Evolutionary conservation across 1,139 yeast species (phyloP).

Genomic region (Kodamaea sp.): DNA sequence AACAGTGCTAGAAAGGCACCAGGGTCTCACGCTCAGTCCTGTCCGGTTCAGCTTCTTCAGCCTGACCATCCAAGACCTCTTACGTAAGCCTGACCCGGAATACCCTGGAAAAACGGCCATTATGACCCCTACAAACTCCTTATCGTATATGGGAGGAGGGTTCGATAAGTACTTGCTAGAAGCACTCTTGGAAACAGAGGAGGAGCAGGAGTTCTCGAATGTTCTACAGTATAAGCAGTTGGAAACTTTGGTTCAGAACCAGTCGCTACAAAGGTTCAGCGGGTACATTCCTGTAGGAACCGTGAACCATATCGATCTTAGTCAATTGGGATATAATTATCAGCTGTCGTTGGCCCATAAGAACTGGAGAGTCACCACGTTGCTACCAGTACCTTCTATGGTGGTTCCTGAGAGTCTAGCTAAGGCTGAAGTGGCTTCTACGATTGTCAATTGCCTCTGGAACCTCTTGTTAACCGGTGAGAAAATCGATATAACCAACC

Average conservation of each 20-base stretch:
- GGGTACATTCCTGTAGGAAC: slow-evolving; percentile 24
- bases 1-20: neutral
- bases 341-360: slow-evolving; percentile 3
- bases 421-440: slow-evolving; percentile 1
- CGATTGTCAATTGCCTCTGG: slow-evolving; percentile 24
- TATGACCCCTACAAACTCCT: slow-evolving; percentile 26
- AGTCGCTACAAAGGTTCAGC: slow-evolving; percentile 13
- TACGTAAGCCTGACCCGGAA: neutral
- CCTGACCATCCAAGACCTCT: neutral
- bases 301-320: slow-evolving; percentile 15
- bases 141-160: slow-evolving; percentile 31
- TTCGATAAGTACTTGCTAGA: slow-evolving; percentile 25
- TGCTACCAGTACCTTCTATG: slow-evolving; percentile 15
- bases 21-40: neutral
- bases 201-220: neutral
- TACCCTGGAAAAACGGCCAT: slow-evolving; percentile 4
- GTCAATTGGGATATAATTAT: slow-evolving; percentile 15
- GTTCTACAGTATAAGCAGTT: slow-evolving; percentile 12
- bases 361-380: slow-evolving; percentile 5
- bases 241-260: slow-evolving; percentile 18
- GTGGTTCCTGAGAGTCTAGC: slow-evolving; percentile 15
- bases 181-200: slow-evolving; percentile 12
- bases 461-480: slow-evolving; percentile 16
- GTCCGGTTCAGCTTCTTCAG: neutral
- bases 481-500: slow-evolving; percentile 7